phyloP scores from a whole-genome alignment of 2,329 filamentous ascomycete genomes.

The Endothia cerciana region DNA sequence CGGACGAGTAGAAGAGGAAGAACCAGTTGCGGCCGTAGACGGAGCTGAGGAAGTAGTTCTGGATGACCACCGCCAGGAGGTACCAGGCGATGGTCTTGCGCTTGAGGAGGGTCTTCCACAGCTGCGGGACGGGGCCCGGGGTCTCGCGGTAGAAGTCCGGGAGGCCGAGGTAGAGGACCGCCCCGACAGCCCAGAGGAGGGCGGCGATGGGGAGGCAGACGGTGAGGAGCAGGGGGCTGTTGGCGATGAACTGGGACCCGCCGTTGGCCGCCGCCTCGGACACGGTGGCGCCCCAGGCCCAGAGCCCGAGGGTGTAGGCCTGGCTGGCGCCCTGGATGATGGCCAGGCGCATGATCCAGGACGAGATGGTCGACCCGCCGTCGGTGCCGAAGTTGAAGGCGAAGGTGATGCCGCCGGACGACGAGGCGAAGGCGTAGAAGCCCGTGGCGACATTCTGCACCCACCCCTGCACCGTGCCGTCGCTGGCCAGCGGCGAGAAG shows the following conservation, averaged over 20 bases:
- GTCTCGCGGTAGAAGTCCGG: slow-evolving; percentile 69
- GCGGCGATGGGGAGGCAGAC: slow-evolving; percentile 62
- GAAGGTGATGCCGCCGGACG: slow-evolving; percentile 66
- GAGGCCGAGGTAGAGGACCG: slow-evolving; percentile 62
- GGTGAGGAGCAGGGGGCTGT: slow-evolving; percentile 39
- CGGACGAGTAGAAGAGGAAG: slow-evolving; percentile 63
- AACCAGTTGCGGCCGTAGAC: slow-evolving; percentile 70
- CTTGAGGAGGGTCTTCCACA: slow-evolving; percentile 64
- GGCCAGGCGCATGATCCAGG: slow-evolving; percentile 69
- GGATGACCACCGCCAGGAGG: slow-evolving; percentile 64
- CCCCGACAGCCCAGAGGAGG: slow-evolving; percentile 59
- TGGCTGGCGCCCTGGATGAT: slow-evolving; percentile 68
- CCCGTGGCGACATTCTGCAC: slow-evolving; percentile 64
- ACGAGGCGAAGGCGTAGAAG: slow-evolving; percentile 63
- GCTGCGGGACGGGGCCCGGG: slow-evolving; percentile 66
- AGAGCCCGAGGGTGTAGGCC: slow-evolving; percentile 63
- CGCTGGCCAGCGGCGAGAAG: slow-evolving; percentile 54
- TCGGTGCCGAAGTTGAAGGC: slow-evolving; percentile 68
- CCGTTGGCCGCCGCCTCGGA: slow-evolving; percentile 43
- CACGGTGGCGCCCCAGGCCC: slow-evolving; percentile 65
- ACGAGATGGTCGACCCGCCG: slow-evolving; percentile 62
- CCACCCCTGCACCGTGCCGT: slow-evolving; percentile 46
- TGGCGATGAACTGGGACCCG: slow-evolving; percentile 35
- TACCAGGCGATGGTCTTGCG: slow-evolving; percentile 71
- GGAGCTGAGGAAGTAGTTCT: slow-evolving; percentile 69